Evolutionary conservation across 2,329 filamentous ascomycete species (phyloP).

Genomic region (Tolypocladium inflatum): DNA sequence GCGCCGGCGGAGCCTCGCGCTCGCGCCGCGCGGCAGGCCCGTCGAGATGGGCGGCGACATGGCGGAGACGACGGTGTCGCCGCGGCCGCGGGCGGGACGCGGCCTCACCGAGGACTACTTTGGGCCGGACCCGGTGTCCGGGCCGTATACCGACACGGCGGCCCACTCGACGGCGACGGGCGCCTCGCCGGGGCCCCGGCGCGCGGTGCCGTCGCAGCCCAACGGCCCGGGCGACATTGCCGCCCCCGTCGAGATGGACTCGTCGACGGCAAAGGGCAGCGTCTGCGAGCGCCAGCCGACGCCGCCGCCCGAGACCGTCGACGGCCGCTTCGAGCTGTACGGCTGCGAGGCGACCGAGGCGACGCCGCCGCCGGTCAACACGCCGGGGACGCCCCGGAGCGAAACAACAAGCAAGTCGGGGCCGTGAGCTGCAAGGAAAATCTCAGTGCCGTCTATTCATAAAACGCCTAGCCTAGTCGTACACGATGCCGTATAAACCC

Average conservation of each 20-base stretch:
- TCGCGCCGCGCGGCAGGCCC: conserved; percentile 7
- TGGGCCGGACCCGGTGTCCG: conserved; percentile 31
- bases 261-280: conserved; percentile 10
- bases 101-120: conserved; percentile 32
- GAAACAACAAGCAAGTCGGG: not conserved
- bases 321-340: conserved; percentile 34
- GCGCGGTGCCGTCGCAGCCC: conserved; percentile 33
- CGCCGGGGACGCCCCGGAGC: not conserved
- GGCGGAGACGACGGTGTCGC: conserved; percentile 22
- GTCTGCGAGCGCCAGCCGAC: conserved; percentile 6
- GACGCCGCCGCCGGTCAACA: not conserved
- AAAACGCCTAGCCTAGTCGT: conserved; percentile 18
- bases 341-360: conserved; percentile 20
- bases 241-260: conserved; percentile 45
- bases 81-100: conserved; percentile 13
- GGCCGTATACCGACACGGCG: conserved; percentile 34
- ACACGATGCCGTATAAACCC: conserved; percentile 14
- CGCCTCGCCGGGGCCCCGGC: conserved; percentile 18
- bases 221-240: conserved; percentile 28
- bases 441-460: conserved; percentile 12
- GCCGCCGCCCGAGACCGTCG: conserved; percentile 16
- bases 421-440: conserved; percentile 3
- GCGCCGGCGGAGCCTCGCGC: conserved; percentile 10
- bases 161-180: conserved; percentile 10
- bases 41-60: conserved; percentile 12